Evolutionary conservation across 177 flowering plant genomes (phyloP), one percentile per base, ranked within the genome.

Genomic region (Vitis hybrid): DNA sequence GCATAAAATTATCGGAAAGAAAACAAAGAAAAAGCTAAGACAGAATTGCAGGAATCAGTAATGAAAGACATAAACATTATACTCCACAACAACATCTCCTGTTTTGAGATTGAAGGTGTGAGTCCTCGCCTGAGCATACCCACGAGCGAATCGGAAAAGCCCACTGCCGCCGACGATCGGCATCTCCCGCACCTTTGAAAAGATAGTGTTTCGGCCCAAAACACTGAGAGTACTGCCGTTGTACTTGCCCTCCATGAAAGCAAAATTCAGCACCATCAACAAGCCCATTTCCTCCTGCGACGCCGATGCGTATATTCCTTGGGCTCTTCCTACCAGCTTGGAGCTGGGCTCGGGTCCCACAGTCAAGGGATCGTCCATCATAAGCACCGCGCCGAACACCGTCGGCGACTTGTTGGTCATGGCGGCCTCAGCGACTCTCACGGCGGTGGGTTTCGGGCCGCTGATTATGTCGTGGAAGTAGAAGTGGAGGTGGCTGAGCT

Each of bases 101-200:
- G 70, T 74, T 11, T 15, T 70, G 1, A n/a, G 2, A 21, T 81
- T 65, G 8, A 72, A 21, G 10, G 15, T 51, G n/a, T 74, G 62
- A 55, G 84, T 81, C 64, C 55, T 75, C 0, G 80, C 78, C 35
- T 72, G 54, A 50, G 72, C 84, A 67, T 81, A 81, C n/a, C 87
- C 87, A 5, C 75, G 68, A 1, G 87, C 87, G n/a, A 81, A 81
- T 70, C 87, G 66, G 75, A 83, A 83, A 46, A 74, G 35, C 35
- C 84, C 87, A 30, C 72, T 79, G 4, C 87, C 87, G 2, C 85
- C 87, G 13, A 84, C 77, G 4, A 84, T 64, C 64, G 87, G 85
- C 72, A 84, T 57, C 77, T 84, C 87, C 51, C 85, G 72, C 50
- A 81, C 79, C 8, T 16, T 21, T 6, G 73, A 65, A 2, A 73